Evolutionary conservation across 2,329 filamentous ascomycete genomes (phyloP).

Genomic region (Arthrobotrys entomopaga): DNA sequence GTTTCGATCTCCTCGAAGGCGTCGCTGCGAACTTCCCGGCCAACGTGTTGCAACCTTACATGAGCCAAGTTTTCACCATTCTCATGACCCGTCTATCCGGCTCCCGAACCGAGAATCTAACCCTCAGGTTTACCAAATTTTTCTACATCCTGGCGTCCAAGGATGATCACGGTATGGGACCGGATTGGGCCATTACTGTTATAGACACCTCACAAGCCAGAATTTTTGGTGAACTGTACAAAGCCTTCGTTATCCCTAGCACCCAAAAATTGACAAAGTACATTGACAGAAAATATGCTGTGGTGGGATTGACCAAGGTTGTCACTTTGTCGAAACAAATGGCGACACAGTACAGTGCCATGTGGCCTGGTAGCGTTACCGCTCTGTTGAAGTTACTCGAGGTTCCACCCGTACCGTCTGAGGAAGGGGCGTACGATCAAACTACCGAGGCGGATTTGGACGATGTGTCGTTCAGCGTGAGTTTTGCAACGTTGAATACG

Average conservation of each 20-base stretch:
- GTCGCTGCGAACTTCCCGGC: slow-evolving; percentile 79
- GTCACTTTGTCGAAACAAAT: slow-evolving; percentile 80
- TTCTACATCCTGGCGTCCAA: slow-evolving; percentile 89
- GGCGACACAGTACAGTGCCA: slow-evolving; percentile 86
- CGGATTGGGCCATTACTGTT: slow-evolving; percentile 88
- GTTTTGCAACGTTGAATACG: slow-evolving; percentile 92
- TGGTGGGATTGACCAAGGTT: slow-evolving; percentile 92
- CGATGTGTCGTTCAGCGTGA: slow-evolving; percentile 92
- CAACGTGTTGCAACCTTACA: slow-evolving; percentile 76
- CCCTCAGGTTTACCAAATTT: slow-evolving; percentile 88
- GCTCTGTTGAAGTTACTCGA: slow-evolving; percentile 88
- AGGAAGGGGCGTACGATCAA: slow-evolving; percentile 65
- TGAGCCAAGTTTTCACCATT: slow-evolving; percentile 80
- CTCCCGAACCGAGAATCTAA: slow-evolving; percentile 83
- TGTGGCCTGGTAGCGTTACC: slow-evolving; percentile 90
- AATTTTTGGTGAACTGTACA: slow-evolving; percentile 86
- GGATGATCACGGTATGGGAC: slow-evolving; percentile 82
- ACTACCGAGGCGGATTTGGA: slow-evolving; percentile 83
- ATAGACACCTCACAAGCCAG: slow-evolving; percentile 81
- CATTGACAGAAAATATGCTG: slow-evolving; percentile 89
- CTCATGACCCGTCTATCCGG: slow-evolving; percentile 78
- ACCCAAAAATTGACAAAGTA: slow-evolving; percentile 89
- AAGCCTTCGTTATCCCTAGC: slow-evolving; percentile 84
- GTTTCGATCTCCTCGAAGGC: slow-evolving; percentile 88
- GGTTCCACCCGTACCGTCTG: slow-evolving; percentile 79